Conservation (phyloP, 2,329 filamentous ascomycete genomes). For the Ophiostoma sp. region DNA sequence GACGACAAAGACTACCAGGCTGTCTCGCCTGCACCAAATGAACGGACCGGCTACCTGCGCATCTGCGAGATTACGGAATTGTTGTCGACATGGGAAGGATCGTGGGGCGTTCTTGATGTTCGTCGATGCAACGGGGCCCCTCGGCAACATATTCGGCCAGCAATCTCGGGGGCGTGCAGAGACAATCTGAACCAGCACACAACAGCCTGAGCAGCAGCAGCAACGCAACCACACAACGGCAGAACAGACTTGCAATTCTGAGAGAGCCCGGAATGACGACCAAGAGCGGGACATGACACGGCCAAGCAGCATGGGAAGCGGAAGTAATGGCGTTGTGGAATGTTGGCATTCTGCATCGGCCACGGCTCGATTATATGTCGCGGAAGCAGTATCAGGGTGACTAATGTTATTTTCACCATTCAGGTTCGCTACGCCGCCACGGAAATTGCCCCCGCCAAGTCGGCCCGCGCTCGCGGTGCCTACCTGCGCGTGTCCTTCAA, state of each 20-base stretch:
- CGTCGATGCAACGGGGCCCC: too few species aligned
- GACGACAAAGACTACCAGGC: neutral
- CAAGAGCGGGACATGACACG: constrained; percentile 3
- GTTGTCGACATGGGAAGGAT: neutral
- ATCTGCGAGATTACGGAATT: neutral
- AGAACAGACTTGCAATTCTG: neutral
- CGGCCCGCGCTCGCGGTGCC: constrained; percentile 94
- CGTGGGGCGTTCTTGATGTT: neutral
- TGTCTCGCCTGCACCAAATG: neutral
- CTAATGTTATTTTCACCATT: constrained; percentile 21
- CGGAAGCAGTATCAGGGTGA: neutral
- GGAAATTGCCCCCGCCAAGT: constrained; percentile 82
- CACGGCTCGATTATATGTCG: neutral
- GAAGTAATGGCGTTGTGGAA: neutral
- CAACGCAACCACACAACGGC: neutral
- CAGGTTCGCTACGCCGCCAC: constrained; percentile 96
- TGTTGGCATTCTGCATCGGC: neutral
- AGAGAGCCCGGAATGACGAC: neutral
- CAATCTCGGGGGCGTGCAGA: too few species aligned
- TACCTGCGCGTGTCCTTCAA: constrained; percentile 99
- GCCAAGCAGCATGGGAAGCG: neutral
- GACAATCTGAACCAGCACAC: neutral
- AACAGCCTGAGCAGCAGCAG: neutral
- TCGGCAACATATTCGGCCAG: too few species aligned
- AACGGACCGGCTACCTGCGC: neutral